Evolutionary conservation across 2,329 filamentous ascomycete genomes (phyloP), one percentile per base, ranked within the genome.

Genomic region (Botrytis aclada): DNA sequence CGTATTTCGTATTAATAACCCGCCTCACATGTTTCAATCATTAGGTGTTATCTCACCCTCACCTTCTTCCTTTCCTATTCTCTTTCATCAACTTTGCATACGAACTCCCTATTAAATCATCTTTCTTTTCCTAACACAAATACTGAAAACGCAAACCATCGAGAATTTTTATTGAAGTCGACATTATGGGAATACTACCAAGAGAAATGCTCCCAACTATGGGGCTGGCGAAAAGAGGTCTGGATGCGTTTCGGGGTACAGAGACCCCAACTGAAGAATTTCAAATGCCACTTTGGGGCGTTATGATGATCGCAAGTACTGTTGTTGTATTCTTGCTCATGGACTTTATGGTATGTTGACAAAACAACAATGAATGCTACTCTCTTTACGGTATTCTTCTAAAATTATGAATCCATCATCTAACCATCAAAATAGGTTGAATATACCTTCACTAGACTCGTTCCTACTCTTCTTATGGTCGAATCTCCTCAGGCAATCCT

Each of bases 401-500:
- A 16, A 1, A 4, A 1, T 5, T 25, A 32, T 34, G 20, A 65
- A 3, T 39, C n/a, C 12, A 22, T 29, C 22, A 47, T n/a, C 76
- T 78, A 71, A 79, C 63, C 37, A 58, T 47, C 22, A n/a, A 25
- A 25, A 22, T 43, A 71, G 84, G 77, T 85, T 64, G 80, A 83
- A 69, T 92, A 92, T 82, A 89, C 87, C 62, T 86, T 90, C 76
- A 86, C 86, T 72, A 82, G 86, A 72, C 84, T 93, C 71, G 83
- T 92, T 62, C 85, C 87, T 2, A 88, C 88, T 9, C 85, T 93
- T 60, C 85, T 89, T 74, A 88, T 89, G 82, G 84, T 93, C 77
- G 90, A 93, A 81, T 76, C 85, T 85, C 39, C 85, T 85, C 64
- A 86, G 76, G 82, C 85, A 78, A 82, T 88, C 71, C 82, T 86